Percentiles rank a stretch among this genome's conserved stretches.
Conservation (phyloP, 1,284 basidiomycete species). For the Microbotryomycetes sp. region DNA sequence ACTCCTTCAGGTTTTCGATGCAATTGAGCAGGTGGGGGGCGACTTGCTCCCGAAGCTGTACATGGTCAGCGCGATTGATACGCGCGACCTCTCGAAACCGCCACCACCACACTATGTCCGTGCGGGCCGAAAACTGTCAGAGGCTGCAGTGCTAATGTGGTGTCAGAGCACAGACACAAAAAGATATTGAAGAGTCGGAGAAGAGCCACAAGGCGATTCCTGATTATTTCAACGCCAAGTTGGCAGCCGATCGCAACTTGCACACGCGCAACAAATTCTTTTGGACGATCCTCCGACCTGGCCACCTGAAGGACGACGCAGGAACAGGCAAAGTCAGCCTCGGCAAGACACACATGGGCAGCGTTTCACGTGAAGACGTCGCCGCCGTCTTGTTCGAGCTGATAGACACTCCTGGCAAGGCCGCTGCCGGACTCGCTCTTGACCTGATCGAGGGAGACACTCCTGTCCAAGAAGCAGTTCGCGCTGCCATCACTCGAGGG, state of each 20-base stretch:
- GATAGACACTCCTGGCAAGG: conserved; percentile 47
- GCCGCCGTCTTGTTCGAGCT: conserved; percentile 52
- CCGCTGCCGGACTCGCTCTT: conserved; percentile 55
- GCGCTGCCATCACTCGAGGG: conserved; percentile 43
- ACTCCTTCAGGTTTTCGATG: conserved; percentile 48
- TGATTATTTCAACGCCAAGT: conserved; percentile 49
- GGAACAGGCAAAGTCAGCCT: conserved; percentile 52
- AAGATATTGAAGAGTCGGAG: conserved; percentile 48
- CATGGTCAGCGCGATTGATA: conserved; percentile 59
- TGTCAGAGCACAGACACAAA: conserved; percentile 44
- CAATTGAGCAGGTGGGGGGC: conserved; percentile 50
- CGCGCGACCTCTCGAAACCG: conserved; percentile 48
- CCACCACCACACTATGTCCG: conserved; percentile 54
- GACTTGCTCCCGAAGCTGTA: conserved; percentile 50
- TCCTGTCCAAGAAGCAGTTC: conserved; percentile 48
- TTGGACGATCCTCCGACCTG: conserved; percentile 65
- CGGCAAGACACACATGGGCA: conserved; percentile 46
- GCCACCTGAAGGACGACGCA: conserved; percentile 51
- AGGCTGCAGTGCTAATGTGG: too few relatives aligned
- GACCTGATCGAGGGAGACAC: conserved; percentile 57
- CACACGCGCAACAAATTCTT: conserved; percentile 53
- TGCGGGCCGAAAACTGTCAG: too few relatives aligned
- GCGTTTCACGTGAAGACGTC: conserved; percentile 52
- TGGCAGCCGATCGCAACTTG: conserved; percentile 62
- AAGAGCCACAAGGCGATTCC: conserved; percentile 44